Conservation (phyloP, 2,329 filamentous ascomycete species). For the Colletotrichum horii region DNA sequence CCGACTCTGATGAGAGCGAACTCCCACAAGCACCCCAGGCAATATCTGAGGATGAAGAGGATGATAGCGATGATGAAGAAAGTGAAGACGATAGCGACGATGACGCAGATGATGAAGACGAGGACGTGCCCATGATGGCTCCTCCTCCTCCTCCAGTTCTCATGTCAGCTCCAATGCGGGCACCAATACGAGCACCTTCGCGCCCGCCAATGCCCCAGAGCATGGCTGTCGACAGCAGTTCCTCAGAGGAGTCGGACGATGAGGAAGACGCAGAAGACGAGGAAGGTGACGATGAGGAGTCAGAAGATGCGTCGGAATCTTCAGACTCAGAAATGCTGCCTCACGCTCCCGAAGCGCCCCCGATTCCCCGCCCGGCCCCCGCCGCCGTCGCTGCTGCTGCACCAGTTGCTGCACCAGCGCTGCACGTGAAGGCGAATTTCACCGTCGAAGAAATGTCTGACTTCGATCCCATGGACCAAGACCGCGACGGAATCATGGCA, state of each 20-base stretch:
- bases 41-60: neutral
- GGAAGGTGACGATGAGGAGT: conserved; percentile 18
- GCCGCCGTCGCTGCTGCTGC: neutral
- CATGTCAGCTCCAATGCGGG: conserved; percentile 10
- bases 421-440: conserved; percentile 29
- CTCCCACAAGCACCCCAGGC: neutral
- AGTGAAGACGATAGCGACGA: neutral
- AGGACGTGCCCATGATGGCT: conserved; percentile 8
- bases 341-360: neutral
- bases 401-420: neutral
- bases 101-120: conserved; percentile 7
- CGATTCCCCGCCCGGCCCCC: conserved; percentile 1
- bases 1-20: neutral
- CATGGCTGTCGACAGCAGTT: conserved; percentile 3
- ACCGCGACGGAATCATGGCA: conserved; percentile 45
- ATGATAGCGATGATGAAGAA: conserved; percentile 9
- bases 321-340: conserved; percentile 27
- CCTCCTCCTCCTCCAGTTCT: conserved; percentile 3
- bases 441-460: conserved; percentile 50
- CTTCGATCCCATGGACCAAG: conserved; percentile 49
- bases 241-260: conserved; percentile 8
- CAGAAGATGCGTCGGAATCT: conserved; percentile 7
- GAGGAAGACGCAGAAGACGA: conserved; percentile 8
- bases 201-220: neutral
- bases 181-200: neutral